Evolutionary conservation across 2,329 filamentous ascomycete species (phyloP), one percentile per base, ranked within the genome.

Genomic region (Mycogone perniciosa): DNA sequence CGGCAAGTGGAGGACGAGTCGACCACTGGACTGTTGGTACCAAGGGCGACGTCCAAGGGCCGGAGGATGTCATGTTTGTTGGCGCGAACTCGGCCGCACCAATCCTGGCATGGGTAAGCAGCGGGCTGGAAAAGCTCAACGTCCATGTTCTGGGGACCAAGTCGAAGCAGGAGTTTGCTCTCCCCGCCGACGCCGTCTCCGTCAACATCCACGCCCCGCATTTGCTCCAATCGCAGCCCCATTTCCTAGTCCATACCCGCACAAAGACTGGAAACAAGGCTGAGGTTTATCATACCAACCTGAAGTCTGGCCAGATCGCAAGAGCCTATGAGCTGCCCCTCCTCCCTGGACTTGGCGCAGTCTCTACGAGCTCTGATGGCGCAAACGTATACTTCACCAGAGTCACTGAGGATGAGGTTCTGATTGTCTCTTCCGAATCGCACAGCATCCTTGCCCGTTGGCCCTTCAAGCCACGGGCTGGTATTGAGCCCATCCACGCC

Each of bases 351-450:
- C 75, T 73, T 38, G 90, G 89, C 27, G 82, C 86, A 1, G 89
- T 96, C 64, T 86, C 90, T 0, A 85, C 82, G 0, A 93, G 86
- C 68, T 88, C 84, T 2, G 79, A 81, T 38, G 86, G 85, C 53
- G 83, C 86, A 20, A 91, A 93, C 60, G 85, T 96, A 6, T 96
- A 89, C 71, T 96, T 97, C 65, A 91, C 88, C 2, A 83, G 91
- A 53, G 76, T 93, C 54, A 90, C 88, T 0, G 74, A 83, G 33
- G 81, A 86, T 7, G 88, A 95, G 62, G 76, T 89, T 2, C 75
- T 79, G 31, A 75, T 96, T 29, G 77, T 88, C 5, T 89, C 88
- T 1, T 95, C 90, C 0, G 75, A 76, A 30, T 93, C 89, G 1
- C 82, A 91, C 58, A 83, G 78, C n/a, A 71, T 90, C 37, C 74